Evolutionary conservation across 345 rosid species (phyloP).

Genomic region (Toxicodendron radicans): DNA sequence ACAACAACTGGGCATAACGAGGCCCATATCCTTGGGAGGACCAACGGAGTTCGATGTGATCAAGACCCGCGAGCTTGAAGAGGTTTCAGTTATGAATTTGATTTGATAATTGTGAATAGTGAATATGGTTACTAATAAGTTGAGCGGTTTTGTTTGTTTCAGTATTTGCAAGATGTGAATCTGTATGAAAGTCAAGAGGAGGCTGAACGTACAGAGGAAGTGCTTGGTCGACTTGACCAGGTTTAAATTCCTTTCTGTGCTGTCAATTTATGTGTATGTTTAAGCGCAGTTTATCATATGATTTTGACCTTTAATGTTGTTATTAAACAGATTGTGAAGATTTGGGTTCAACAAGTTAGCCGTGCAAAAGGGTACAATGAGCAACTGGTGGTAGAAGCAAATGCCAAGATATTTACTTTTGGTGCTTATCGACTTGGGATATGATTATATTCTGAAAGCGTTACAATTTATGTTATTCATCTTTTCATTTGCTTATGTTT

Average conservation of each 20-base stretch:
- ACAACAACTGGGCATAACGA: conserved; percentile 70
- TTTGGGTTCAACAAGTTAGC: conserved; percentile 81
- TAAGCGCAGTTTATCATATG: background rate
- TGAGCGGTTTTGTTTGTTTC: conserved; percentile 14
- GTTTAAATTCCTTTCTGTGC: conserved; percentile 34
- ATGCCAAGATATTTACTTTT: conserved; percentile 96
- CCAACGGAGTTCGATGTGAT: conserved; percentile 80
- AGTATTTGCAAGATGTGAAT: conserved; percentile 82
- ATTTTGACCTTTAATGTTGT: conserved; percentile 20
- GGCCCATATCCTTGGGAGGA: conserved; percentile 93
- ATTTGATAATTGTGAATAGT: conserved; percentile 18
- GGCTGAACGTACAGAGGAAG: conserved; percentile 94
- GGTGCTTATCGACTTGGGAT: conserved; percentile 99
- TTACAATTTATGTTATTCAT: conserved; percentile 12
- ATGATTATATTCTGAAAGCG: conserved; percentile 26
- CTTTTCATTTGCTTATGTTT: conserved; percentile 6
- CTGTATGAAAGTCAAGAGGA: conserved; percentile 85
- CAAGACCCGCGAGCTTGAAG: conserved; percentile 76
- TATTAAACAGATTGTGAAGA: conserved; percentile 78
- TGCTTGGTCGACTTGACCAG: conserved; percentile 96
- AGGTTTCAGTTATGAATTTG: conserved; percentile 49
- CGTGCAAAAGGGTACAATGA: conserved; percentile 83
- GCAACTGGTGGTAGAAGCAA: conserved; percentile 87
- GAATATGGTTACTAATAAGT: background rate
- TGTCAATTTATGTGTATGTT: background rate